A percentile compares a stretch with the other conserved stretches of the same genome.
These are phyloP conservation scores for Arthrobotrys sphaeroides DNA, from an alignment of 2,329 filamentous ascomycete species.

Conservation along the genomic window DNA sequence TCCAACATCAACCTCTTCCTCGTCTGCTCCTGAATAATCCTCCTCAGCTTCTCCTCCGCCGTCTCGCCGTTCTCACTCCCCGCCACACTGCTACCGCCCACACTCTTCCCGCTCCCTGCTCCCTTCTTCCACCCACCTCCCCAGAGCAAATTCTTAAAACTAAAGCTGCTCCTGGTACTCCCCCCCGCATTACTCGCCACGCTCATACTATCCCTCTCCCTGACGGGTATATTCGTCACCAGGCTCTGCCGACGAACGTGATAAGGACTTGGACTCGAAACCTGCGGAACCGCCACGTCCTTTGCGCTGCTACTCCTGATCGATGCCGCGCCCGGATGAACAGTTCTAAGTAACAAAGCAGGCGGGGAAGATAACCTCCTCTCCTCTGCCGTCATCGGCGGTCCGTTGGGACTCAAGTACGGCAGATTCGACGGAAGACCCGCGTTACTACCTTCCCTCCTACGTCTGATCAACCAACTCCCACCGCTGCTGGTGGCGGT, in stretches of 20 bases:
- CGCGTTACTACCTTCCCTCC: background rate
- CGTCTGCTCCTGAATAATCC: slow-evolving; percentile 51
- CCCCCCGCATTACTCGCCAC: slow-evolving; percentile 36
- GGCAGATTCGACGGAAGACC: slow-evolving; percentile 24
- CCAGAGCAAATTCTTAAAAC: slow-evolving; percentile 51
- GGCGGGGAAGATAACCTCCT: slow-evolving; percentile 36
- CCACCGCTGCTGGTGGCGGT: slow-evolving; percentile 4
- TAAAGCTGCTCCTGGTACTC: slow-evolving; percentile 45
- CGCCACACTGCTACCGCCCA: slow-evolving; percentile 23
- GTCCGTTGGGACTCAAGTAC: slow-evolving; percentile 42
- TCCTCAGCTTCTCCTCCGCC: slow-evolving; percentile 46
- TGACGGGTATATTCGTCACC: slow-evolving; percentile 32
- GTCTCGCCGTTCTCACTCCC: slow-evolving; percentile 39
- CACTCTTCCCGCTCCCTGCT: slow-evolving; percentile 27
- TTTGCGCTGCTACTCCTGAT: slow-evolving; percentile 8
- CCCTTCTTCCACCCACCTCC: slow-evolving; percentile 42
- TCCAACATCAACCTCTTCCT: slow-evolving; percentile 40
- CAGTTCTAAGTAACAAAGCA: slow-evolving; percentile 18
- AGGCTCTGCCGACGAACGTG: slow-evolving; percentile 32
- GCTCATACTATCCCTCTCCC: slow-evolving; percentile 43
- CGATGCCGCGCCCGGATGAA: slow-evolving; percentile 23
- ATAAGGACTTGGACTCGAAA: slow-evolving; percentile 35
- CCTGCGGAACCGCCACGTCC: slow-evolving; percentile 38
- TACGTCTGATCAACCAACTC: slow-evolving; percentile 33
- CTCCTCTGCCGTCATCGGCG: slow-evolving; percentile 42